These are phyloP conservation scores for Citrullus amarus DNA, from an alignment of 306 rosid genomes.

Conservation along the genomic window DNA sequence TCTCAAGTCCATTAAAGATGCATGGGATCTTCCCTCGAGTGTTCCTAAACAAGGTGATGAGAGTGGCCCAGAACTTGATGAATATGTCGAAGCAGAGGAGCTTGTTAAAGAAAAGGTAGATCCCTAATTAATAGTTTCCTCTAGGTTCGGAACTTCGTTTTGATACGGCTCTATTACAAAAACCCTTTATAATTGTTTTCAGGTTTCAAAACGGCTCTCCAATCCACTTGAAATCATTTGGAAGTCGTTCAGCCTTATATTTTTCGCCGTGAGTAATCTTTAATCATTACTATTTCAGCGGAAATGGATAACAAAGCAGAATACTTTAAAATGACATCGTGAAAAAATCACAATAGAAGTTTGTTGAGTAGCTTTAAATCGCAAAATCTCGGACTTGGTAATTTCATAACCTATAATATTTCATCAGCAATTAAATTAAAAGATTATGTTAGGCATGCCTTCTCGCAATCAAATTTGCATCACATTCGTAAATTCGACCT, in stretches of 20 bases:
- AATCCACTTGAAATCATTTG: slow-evolving; percentile 78
- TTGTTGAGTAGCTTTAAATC: neutral
- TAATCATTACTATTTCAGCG: neutral
- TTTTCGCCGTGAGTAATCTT: slow-evolving; percentile 70
- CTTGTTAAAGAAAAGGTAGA: slow-evolving; percentile 90
- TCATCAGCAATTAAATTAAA: neutral
- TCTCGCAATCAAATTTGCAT: neutral
- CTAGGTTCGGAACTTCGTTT: neutral
- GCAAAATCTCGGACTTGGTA: neutral
- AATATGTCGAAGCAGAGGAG: slow-evolving; percentile 79
- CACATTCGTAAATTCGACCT: neutral
- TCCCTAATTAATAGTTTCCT: neutral
- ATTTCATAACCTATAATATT: neutral
- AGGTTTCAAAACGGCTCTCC: slow-evolving; percentile 61
- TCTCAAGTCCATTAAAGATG: slow-evolving; percentile 81
- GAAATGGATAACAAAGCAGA: neutral
- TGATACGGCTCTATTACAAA: neutral
- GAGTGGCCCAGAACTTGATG: slow-evolving; percentile 64
- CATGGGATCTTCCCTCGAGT: slow-evolving; percentile 83
- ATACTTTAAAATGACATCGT: neutral
- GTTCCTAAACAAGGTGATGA: slow-evolving; percentile 36
- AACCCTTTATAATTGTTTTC: slow-evolving; percentile 5
- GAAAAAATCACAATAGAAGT: neutral
- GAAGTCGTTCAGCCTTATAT: slow-evolving; percentile 94
- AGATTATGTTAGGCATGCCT: neutral